Evolutionary conservation across 257 asterid genomes (phyloP), one percentile per base, ranked within the genome.

Genomic region (Solanum verrucosum): DNA sequence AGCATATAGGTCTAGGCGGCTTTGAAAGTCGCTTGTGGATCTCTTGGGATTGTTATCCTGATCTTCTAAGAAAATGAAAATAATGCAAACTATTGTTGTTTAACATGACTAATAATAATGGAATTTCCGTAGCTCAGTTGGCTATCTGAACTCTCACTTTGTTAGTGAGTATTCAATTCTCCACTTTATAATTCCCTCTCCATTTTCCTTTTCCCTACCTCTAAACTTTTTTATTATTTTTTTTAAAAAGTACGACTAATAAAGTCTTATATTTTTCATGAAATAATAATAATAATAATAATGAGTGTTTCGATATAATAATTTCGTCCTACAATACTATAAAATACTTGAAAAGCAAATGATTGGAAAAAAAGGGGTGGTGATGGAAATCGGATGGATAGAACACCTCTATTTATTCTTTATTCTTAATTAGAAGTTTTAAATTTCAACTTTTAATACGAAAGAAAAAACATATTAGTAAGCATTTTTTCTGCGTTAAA

Each of bases 21-120:
- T 44, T 44, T 60, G 85, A 44, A 44, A 27, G 85, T 78, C 4
- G 23, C 34, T 18, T 38, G n/a, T 40, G 34, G 40, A 81, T 81
- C 85, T 81, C 40, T 81, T 8, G 85, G 85, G 85, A 46, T 81
- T 46, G 67, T 37, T 78, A 78, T 25, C 84, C 35, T 78, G 40
- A 37, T 37, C 37, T 40, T 6, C 6, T 14, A 27, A 46, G 65
- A 27, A 44, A 25, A 78, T 13, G 9, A 3, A 42, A 25, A 78
- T 7, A 42, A 42, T 40, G 63, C 20, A 13, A 40, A 40, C 29
- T 34, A 1, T 21, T 25, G 63, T 25, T 38, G 63, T 27, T 78
- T 14, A 27, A 9, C 31, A 42, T 3, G 25, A 42, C 14, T 40
- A 7, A 25, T 49, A 49, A 52, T 52, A 52, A 16, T 5, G 3